Evolutionary conservation across 2,329 filamentous ascomycete species (phyloP), one percentile per base, ranked within the genome.

Genomic region (Colletotrichum salicis): DNA sequence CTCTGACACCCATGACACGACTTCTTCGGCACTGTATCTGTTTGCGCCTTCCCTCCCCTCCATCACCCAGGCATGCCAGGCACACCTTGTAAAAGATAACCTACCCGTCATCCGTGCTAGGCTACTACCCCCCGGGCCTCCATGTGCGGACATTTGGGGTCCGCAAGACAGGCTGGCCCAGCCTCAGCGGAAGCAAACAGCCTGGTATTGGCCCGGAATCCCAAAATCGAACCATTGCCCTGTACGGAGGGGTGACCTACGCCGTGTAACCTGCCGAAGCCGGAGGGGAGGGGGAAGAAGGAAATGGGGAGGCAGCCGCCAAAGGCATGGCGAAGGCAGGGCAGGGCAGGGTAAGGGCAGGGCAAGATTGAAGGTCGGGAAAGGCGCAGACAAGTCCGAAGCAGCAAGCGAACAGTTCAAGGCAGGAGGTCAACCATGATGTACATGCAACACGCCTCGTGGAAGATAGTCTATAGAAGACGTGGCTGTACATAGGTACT

Each of bases 401-500:
- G 58, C 33, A 31, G 24, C 24, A 31, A 48, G 41, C 15, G 22
- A 48, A 41, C 37, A 41, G 13, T 7, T 19, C n/a, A 19, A 11
- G 55, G 57, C 24, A 52, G 27, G 10, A 7, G 35, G 55, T 11
- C 7, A 56, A 8, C 27, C 19, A 29, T 29, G n/a, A 64, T 55
- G 31, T 55, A 27, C n/a, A 55, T 19, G 10, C n/a, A 24, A 64
- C 22, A 37, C 7, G 48, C 22, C 22, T 29, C 19, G 19, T 22
- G 33, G 5, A 19, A 41, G 10, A 62, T 62, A 10, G 37, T 29
- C 27, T 29, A 29, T 29, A 29, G 51, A 33, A 55, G 37, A 68
- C 45, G 41, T 37, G 64, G 58, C 51, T 22, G 68, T 68, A 58
- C 68, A 29, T 29, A 27, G 27, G 27, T 24, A 31, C 57, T 51